Evolutionary conservation across 352 stramenopile genomes (phyloP).

Genomic region (Phytopythium helicoides): DNA sequence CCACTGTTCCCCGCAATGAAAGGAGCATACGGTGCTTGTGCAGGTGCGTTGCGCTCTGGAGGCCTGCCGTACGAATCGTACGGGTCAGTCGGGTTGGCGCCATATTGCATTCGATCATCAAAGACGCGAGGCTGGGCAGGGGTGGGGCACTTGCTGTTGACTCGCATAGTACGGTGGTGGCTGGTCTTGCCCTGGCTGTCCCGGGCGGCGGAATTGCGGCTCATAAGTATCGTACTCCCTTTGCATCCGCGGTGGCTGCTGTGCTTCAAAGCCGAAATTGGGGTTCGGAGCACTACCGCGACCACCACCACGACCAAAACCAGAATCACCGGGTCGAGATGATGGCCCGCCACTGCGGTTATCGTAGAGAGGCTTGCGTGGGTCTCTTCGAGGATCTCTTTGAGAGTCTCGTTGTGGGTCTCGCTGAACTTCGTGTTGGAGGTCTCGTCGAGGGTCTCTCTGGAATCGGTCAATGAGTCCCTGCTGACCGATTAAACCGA

Average conservation of each 20-base stretch:
- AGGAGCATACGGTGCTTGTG: background rate
- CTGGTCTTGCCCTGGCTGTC: background rate
- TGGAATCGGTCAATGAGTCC: conserved; percentile 1
- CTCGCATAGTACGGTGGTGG: background rate
- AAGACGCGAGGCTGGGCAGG: too few relatives aligned
- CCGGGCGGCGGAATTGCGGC: conserved; percentile 1
- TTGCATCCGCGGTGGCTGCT: conserved; percentile 2
- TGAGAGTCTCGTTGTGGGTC: background rate
- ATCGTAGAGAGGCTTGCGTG: conserved; percentile 4
- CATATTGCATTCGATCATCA: background rate
- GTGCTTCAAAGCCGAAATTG: background rate
- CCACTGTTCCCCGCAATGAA: background rate
- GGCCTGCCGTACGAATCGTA: conserved; percentile 1
- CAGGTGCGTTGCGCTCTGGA: background rate
- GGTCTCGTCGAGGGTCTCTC: background rate
- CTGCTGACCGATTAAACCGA: background rate
- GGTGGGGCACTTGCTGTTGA: background rate
- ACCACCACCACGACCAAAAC: background rate
- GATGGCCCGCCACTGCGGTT: background rate
- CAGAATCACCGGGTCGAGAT: background rate
- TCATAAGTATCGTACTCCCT: conserved; percentile 4
- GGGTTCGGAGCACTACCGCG: background rate
- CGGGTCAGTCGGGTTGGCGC: background rate
- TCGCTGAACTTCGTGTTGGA: too few relatives aligned
- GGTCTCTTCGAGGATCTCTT: background rate